A percentile compares a stretch with the other conserved stretches of the same genome.
Conservation (phyloP, 1,284 basidiomycete genomes). For the Naganishia sp. region DNA sequence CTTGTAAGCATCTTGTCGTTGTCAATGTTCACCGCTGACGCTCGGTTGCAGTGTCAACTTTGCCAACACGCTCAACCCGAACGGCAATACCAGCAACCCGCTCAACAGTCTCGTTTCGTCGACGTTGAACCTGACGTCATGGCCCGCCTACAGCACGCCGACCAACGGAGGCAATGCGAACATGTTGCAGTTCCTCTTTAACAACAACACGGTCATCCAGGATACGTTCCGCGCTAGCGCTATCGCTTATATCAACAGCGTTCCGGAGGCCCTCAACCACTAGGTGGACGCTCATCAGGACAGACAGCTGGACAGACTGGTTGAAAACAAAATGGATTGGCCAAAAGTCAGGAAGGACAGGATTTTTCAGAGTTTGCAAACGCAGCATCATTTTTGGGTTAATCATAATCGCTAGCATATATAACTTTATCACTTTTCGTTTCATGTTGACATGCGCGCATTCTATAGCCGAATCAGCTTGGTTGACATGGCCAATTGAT, state of each 20-base stretch:
- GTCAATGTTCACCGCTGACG: not conserved
- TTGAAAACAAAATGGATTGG: not conserved
- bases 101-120: constrained; percentile 27
- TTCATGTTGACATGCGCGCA: not conserved
- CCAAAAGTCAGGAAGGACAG: not conserved
- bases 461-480: not conserved
- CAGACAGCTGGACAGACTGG: not conserved
- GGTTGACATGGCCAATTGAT: too few species aligned
- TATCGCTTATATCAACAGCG: constrained; percentile 43
- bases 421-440: not conserved
- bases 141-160: constrained; percentile 41
- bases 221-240: constrained; percentile 46
- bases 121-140: constrained; percentile 39
- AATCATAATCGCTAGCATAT: not conserved
- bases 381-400: not conserved
- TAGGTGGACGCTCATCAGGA: not conserved
- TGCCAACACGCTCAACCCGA: constrained; percentile 46
- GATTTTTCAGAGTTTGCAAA: not conserved
- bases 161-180: constrained; percentile 34
- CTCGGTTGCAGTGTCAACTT: constrained; percentile 42
- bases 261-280: constrained; percentile 31
- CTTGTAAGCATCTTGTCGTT: constrained; percentile 39
- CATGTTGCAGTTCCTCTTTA: constrained; percentile 39
- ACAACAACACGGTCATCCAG: constrained; percentile 42
- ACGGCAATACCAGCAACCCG: constrained; percentile 33